A percentile compares a stretch with the other conserved stretches of the same genome.
These are phyloP conservation scores for Staphylotrichum longicolle DNA, from an alignment of 495 filamentous ascomycete genomes.

Conservation along the genomic window DNA sequence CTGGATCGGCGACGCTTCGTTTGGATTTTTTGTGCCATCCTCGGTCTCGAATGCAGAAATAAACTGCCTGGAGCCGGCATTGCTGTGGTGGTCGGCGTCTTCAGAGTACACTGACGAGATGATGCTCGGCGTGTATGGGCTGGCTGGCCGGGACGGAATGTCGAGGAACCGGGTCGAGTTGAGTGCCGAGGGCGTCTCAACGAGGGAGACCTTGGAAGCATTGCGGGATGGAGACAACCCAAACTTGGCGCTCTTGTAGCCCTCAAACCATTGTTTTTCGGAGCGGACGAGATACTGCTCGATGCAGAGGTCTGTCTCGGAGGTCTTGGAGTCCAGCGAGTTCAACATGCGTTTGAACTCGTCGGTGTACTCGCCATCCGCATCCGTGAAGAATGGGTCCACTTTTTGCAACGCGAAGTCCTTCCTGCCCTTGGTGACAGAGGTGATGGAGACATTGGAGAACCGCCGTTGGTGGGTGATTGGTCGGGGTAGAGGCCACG, in stretches of 20 bases:
- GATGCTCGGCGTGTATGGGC: constrained; percentile 20
- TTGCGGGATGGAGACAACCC: constrained; percentile 23
- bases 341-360: constrained; percentile 54
- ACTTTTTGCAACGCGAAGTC: constrained; percentile 58
- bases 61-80: background rate
- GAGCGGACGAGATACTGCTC: constrained; percentile 61
- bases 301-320: constrained; percentile 57
- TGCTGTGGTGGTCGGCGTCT: constrained; percentile 5
- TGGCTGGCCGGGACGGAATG: constrained; percentile 13
- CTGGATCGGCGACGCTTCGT: constrained; percentile 14
- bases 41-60: constrained; percentile 15
- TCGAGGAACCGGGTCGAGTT: constrained; percentile 15
- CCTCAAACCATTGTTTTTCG: constrained; percentile 63
- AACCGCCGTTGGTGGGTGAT: constrained; percentile 6
- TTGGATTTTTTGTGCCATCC: background rate
- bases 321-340: constrained; percentile 54
- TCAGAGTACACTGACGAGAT: constrained; percentile 17
- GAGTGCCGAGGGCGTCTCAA: background rate
- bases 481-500: constrained; percentile 16
- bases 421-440: constrained; percentile 29
- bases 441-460: constrained; percentile 16
- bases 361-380: constrained; percentile 55
- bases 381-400: constrained; percentile 64
- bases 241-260: constrained; percentile 37
- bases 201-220: constrained; percentile 13